These are phyloP conservation scores for Grosmannia serpens DNA, from an alignment of 2,329 filamentous ascomycete genomes.

Conservation along the genomic window DNA sequence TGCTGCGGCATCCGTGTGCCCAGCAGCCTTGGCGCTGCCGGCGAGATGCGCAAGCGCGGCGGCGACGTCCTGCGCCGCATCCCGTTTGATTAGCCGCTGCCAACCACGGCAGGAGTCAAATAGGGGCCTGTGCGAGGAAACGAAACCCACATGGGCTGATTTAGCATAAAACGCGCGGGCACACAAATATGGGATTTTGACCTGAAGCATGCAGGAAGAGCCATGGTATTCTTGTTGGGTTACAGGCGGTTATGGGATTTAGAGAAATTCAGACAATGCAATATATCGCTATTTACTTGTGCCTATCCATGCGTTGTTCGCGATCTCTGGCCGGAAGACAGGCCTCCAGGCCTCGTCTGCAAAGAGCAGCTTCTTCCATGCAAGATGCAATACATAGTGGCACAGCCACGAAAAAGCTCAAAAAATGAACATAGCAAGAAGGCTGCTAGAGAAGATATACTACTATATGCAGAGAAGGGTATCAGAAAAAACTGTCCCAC, in stretches of 20 bases:
- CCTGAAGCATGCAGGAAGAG: background rate
- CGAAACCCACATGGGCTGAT: background rate
- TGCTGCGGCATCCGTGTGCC: slow-evolving; percentile 98
- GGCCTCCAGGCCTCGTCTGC: background rate
- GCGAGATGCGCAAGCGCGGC: slow-evolving; percentile 71
- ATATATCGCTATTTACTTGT: background rate
- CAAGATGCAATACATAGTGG: background rate
- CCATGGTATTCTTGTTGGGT: background rate
- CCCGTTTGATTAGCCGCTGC: slow-evolving; percentile 58
- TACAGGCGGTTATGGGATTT: background rate
- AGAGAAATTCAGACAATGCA: background rate
- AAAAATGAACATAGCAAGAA: background rate
- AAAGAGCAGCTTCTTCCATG: background rate
- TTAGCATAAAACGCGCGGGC: background rate
- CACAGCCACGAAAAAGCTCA: background rate
- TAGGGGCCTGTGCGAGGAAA: background rate
- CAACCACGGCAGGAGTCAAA: too few relatives aligned
- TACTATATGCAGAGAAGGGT: slow-evolving; percentile 2
- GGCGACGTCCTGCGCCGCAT: slow-evolving; percentile 56
- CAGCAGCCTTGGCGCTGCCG: slow-evolving; percentile 80
- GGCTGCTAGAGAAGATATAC: background rate
- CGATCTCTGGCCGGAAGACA: background rate
- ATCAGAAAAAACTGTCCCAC: background rate
- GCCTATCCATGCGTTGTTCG: background rate
- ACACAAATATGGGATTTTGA: background rate